phyloP scores from a whole-genome alignment of 2,329 filamentous ascomycete species.

The Pseudogymnoascus sp. region DNA sequence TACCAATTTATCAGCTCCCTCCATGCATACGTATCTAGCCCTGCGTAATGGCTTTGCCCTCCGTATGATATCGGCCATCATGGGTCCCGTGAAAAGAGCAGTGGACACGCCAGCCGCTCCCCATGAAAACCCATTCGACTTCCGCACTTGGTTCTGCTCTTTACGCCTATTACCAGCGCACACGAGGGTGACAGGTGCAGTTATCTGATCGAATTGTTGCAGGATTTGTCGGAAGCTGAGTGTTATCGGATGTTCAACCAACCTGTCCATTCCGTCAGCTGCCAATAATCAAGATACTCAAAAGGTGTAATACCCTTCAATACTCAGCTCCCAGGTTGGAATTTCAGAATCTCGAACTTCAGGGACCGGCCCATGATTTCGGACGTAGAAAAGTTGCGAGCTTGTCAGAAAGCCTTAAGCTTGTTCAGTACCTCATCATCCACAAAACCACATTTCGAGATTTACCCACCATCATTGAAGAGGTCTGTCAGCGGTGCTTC shows the following conservation, averaged over 20 bases:
- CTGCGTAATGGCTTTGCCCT: conserved; percentile 58
- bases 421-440: background rate
- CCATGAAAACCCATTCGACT: conserved; percentile 93
- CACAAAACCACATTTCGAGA: background rate
- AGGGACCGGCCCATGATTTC: conserved; percentile 82
- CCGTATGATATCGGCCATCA: conserved; percentile 62
- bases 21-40: conserved; percentile 81
- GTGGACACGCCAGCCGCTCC: conserved; percentile 80
- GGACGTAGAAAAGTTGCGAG: conserved; percentile 81
- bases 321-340: conserved; percentile 69
- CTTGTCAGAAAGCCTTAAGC: conserved; percentile 70
- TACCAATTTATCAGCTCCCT: conserved; percentile 70
- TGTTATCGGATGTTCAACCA: conserved; percentile 63
- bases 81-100: conserved; percentile 76
- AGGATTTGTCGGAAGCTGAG: conserved; percentile 66
- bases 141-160: conserved; percentile 84
- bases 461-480: conserved; percentile 42
- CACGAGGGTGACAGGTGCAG: conserved; percentile 78
- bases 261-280: background rate
- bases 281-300: background rate
- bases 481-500: conserved; percentile 73
- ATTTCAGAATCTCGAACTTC: conserved; percentile 63
- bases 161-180: conserved; percentile 89
- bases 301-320: conserved; percentile 58
- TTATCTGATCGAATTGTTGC: conserved; percentile 67